Conservation (phyloP, 2,329 filamentous ascomycete species). For the Fusarium oligoseptatum region DNA sequence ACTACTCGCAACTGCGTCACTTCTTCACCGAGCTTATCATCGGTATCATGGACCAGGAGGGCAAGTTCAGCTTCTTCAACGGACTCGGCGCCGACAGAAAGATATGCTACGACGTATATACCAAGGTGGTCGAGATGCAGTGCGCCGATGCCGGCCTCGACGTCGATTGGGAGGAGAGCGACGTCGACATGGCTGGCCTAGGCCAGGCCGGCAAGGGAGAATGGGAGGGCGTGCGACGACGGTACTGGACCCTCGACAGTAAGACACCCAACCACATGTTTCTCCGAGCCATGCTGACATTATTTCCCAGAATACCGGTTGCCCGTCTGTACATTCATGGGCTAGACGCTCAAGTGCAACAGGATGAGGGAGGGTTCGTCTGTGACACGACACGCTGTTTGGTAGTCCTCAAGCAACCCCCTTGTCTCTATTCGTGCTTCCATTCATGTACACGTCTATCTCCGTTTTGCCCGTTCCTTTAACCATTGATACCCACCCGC, state of each 20-base stretch:
- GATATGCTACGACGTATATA: slow-evolving; percentile 97
- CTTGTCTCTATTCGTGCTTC: slow-evolving; percentile 31
- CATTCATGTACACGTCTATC: slow-evolving; percentile 39
- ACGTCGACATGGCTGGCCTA: slow-evolving; percentile 76
- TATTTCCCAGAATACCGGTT: slow-evolving; percentile 72
- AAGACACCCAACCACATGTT: slow-evolving; percentile 49
- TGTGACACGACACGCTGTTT: slow-evolving; percentile 30
- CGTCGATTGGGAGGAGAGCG: slow-evolving; percentile 84
- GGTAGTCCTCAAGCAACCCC: slow-evolving; percentile 24
- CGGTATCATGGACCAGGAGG: slow-evolving; percentile 77
- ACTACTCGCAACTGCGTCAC: slow-evolving; percentile 84
- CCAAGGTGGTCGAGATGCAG: slow-evolving; percentile 91
- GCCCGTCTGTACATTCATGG: slow-evolving; percentile 81
- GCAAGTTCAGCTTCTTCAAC: slow-evolving; percentile 89
- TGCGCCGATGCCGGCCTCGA: slow-evolving; percentile 90
- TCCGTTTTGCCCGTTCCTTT: slow-evolving; percentile 37
- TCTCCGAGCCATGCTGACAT: slow-evolving; percentile 40
- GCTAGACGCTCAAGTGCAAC: slow-evolving; percentile 55
- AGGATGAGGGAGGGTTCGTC: slow-evolving; percentile 4
- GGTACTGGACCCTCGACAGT: slow-evolving; percentile 90
- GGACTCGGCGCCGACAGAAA: slow-evolving; percentile 92
- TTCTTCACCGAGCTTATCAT: slow-evolving; percentile 94
- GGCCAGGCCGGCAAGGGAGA: slow-evolving; percentile 77
- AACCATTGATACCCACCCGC: slow-evolving; percentile 29
- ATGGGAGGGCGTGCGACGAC: slow-evolving; percentile 89